Evolutionary conservation across 2,329 filamentous ascomycete species (phyloP).

Genomic region (Monilinia fructigena): DNA sequence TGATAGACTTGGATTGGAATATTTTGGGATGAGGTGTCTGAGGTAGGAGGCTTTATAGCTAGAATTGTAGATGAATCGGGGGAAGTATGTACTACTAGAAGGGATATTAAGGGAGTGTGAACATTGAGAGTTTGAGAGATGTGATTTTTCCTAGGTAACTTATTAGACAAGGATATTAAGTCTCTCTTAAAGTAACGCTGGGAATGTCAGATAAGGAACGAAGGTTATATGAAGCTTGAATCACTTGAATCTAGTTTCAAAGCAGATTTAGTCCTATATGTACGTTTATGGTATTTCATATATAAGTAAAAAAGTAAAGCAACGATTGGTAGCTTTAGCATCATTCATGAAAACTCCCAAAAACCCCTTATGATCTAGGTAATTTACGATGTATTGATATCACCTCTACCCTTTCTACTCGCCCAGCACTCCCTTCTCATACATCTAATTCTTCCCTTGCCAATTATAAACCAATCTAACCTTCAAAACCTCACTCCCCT

Average conservation of each 20-base stretch:
- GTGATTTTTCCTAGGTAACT: no score
- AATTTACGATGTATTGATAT: not conserved
- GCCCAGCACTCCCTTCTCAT: not conserved
- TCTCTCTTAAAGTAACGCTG: not conserved
- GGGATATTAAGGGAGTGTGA: no score
- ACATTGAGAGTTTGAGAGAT: no score
- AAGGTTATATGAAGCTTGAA: no score
- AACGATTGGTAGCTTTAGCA: not conserved
- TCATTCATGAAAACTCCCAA: not conserved
- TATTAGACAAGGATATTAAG: no score
- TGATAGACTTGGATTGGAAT: no score
- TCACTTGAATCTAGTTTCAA: not conserved
- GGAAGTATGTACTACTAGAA: no score
- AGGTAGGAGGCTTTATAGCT: no score
- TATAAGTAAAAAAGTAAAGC: not conserved
- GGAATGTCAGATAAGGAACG: not conserved
- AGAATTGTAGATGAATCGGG: no score
- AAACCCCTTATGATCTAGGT: not conserved
- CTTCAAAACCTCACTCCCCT: constrained; percentile 43
- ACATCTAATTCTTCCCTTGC: constrained; percentile 32
- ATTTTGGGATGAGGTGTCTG: no score
- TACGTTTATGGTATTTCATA: not conserved
- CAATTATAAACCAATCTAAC: constrained; percentile 47
- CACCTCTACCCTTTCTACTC: not conserved
- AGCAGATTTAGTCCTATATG: not conserved